Conservation (phyloP, 768 basidiomycete species). For the Phaeolepiota aurea region DNA sequence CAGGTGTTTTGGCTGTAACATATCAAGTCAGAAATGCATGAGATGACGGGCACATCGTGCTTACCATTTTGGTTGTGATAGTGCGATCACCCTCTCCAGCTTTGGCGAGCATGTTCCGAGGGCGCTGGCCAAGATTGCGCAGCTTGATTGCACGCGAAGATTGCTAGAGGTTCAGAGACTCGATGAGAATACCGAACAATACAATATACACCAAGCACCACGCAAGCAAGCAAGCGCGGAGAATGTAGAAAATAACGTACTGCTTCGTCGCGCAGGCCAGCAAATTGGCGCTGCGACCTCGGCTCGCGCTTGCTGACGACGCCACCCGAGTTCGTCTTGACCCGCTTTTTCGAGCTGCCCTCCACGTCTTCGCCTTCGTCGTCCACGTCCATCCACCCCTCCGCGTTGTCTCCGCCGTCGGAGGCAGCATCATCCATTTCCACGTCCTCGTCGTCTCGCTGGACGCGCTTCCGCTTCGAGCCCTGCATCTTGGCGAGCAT, state of each 20-base stretch:
- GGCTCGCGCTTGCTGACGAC: slow-evolving; percentile 49
- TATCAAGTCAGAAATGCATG: slow-evolving; percentile 5
- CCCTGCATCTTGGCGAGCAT: slow-evolving; percentile 67
- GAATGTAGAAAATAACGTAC: slow-evolving; percentile 31
- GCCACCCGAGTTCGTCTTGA: slow-evolving; percentile 53
- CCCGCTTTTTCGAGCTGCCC: slow-evolving; percentile 46
- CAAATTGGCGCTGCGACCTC: slow-evolving; percentile 62
- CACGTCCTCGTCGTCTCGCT: slow-evolving; percentile 46
- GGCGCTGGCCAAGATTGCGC: slow-evolving; percentile 80
- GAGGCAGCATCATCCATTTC: slow-evolving; percentile 48
- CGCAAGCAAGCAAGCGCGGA: too few relatives aligned
- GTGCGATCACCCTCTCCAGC: slow-evolving; percentile 86
- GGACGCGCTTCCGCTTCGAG: slow-evolving; percentile 63
- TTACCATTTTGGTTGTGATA: slow-evolving; percentile 77
- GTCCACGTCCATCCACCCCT: slow-evolving; percentile 43
- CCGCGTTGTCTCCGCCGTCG: slow-evolving; percentile 36
- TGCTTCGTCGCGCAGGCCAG: slow-evolving; percentile 70
- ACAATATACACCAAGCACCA: too few relatives aligned
- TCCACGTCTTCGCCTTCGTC: slow-evolving; percentile 44
- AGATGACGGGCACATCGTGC: slow-evolving; percentile 10
- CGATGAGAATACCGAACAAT: too few relatives aligned
- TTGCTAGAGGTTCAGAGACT: slow-evolving; percentile 44
- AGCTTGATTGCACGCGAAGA: slow-evolving; percentile 70
- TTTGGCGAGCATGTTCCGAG: slow-evolving; percentile 80
- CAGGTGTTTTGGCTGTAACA: slow-evolving; percentile 71